Percentiles rank a stretch among this genome's conserved stretches.
phyloP scores from a whole-genome alignment of 192 early-diverging fungal genomes.

The Dimargaris verticillata region DNA sequence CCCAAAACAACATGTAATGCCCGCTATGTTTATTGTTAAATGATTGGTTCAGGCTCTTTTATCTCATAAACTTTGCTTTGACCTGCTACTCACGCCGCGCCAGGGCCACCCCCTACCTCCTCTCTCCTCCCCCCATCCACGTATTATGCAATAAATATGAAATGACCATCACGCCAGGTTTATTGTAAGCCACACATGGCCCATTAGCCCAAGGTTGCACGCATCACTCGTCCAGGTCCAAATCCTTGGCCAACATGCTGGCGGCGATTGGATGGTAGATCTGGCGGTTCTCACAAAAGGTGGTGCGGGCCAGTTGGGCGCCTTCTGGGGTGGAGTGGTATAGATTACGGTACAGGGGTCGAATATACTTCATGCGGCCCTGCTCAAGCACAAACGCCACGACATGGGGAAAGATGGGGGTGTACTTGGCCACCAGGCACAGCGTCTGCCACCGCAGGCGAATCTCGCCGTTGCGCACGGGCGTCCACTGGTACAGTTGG shows the following conservation, averaged over 20 bases:
- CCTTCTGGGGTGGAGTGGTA: conserved; percentile 48
- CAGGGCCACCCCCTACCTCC: too few species aligned
- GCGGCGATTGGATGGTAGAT: conserved; percentile 94
- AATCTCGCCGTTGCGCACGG: conserved; percentile 68
- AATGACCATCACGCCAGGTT: too few species aligned
- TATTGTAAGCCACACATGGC: too few species aligned
- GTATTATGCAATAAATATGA: too few species aligned
- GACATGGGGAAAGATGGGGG: conserved; percentile 56
- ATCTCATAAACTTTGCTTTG: too few species aligned
- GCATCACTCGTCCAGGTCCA: conserved; percentile 24
- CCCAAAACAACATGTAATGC: conserved; percentile 48
- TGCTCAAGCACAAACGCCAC: conserved; percentile 66
- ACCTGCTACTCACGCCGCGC: too few species aligned
- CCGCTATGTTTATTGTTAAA: too few species aligned
- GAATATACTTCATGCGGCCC: conserved; percentile 87
- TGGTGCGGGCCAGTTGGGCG: conserved; percentile 50
- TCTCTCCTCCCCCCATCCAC: too few species aligned
- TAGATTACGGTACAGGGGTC: conserved; percentile 65
- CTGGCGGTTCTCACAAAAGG: conserved; percentile 53
- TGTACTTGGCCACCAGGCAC: conserved; percentile 60
- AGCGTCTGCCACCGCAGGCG: conserved; percentile 73
- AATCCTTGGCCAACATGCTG: conserved; percentile 75
- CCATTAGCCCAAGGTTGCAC: too few species aligned
- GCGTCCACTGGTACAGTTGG: conserved; percentile 47
- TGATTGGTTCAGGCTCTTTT: too few species aligned